Conservation (phyloP, 2,329 filamentous ascomycete genomes). For the Phoma herbarum region DNA sequence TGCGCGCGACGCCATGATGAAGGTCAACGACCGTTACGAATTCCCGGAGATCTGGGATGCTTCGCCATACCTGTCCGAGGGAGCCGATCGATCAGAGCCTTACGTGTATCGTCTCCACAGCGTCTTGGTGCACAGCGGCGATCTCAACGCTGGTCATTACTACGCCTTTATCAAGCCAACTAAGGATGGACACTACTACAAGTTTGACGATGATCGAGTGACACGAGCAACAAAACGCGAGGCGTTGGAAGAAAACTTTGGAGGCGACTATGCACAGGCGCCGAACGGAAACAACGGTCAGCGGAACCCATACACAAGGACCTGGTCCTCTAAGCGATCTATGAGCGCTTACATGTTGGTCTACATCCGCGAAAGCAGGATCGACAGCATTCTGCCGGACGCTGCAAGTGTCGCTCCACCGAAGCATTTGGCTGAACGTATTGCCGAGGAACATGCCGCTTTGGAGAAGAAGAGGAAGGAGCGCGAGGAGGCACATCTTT, state of each 20-base stretch:
- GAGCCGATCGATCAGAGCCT: constrained; percentile 85
- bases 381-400: constrained; percentile 82
- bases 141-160: constrained; percentile 96
- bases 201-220: constrained; percentile 96
- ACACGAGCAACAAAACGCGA: constrained; percentile 93
- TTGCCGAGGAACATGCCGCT: constrained; percentile 82
- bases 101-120: constrained; percentile 95
- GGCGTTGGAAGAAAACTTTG: constrained; percentile 95
- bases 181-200: constrained; percentile 94
- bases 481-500: constrained; percentile 92
- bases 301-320: constrained; percentile 71
- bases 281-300: constrained; percentile 64
- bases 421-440: constrained; percentile 76
- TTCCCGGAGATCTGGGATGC: constrained; percentile 87
- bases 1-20: constrained; percentile 97
- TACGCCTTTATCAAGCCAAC: constrained; percentile 93
- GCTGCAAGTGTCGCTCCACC: constrained; percentile 83
- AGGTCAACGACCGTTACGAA: constrained; percentile 93
- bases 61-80: constrained; percentile 83
- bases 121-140: constrained; percentile 94
- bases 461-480: constrained; percentile 84
- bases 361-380: constrained; percentile 85
- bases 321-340: constrained; percentile 70
- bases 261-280: constrained; percentile 77
- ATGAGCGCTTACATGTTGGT: constrained; percentile 99